Base-by-base conservation (phyloP, 495 filamentous ascomycete species). In the Ramalina intermedia region DNA sequence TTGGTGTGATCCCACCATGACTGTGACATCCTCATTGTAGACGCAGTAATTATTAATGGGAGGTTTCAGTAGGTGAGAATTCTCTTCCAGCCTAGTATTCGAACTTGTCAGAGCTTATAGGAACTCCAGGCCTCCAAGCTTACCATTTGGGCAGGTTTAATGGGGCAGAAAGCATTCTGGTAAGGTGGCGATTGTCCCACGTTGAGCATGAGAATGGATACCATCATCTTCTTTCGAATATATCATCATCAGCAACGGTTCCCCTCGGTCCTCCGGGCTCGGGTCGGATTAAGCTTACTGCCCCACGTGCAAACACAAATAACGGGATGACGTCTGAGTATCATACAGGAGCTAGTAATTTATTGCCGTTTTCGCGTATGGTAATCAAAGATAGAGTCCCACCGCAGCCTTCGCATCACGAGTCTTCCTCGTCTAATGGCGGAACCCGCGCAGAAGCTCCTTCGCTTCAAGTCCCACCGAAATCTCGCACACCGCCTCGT, bases 41-140 rank as follows among this genome's bases (percentile, higher is more conserved):
- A 98, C 85, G 66, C 88, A 94, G 66, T 89, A 93, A 66, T 96
- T 98, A 64, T 96, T 96, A 58, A 98, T 82, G 2, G 91, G 91
- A 1, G 91, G 91, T 64, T 94, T 81, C 48, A 98, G 78, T 43
- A 96, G 80, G 58, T 96, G 88, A 3, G 84, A 82, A 62, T 96
- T 96, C 59, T 83, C 77, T 61, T 87, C 79, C 37, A 98, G 81
- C 91, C 91, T 98, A 55, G 48, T 40, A 43, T 13, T 48, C 36
- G 12, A 37, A 49, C 26, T 42, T 17, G 21, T 29, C 21, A 48
- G 21, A 20, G 35, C 18, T 35, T 43, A 12, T 7, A 16, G 50
- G 7, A 23, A 3, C 9, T 46, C 35, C 36, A 42, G 21, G n/a
- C 39, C 48, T 47, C 6, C 44, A 41, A 44, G 50, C 61, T 37